Evolutionary conservation across 2,329 filamentous ascomycete species (phyloP).

Genomic region (Fusarium anguioides): DNA sequence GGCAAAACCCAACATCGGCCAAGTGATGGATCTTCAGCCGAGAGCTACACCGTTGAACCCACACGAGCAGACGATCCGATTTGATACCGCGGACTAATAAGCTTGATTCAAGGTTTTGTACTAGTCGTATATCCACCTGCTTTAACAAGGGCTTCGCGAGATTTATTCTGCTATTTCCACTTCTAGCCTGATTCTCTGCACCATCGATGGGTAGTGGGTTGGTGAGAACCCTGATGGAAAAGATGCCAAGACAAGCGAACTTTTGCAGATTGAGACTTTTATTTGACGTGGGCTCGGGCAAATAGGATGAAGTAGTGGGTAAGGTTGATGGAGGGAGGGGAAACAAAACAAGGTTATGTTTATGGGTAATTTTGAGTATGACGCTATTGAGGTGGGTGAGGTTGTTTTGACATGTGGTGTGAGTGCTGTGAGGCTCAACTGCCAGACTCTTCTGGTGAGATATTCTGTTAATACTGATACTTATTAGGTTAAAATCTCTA

Average conservation of each 20-base stretch:
- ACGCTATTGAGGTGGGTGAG: conserved; percentile 2
- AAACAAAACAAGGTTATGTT: conserved; percentile 32
- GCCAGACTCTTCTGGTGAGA: neutral
- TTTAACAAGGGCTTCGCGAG: no score
- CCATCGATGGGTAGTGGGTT: conserved; percentile 5
- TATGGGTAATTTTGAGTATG: conserved; percentile 24
- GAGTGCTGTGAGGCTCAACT: neutral
- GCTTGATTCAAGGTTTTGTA: conserved; percentile 22
- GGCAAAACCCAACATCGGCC: neutral
- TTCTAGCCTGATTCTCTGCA: neutral
- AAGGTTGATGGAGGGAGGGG: conserved; percentile 10
- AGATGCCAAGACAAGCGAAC: conserved; percentile 6
- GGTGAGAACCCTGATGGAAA: conserved; percentile 41
- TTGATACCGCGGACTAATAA: conserved; percentile 6
- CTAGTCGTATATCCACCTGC: neutral
- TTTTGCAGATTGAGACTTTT: conserved; percentile 16
- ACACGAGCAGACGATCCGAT: conserved; percentile 14
- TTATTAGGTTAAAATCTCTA: neutral
- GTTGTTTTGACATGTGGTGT: conserved; percentile 17
- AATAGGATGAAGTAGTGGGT: neutral
- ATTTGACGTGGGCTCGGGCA: neutral
- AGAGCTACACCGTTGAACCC: neutral
- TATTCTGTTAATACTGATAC: neutral
- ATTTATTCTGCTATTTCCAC: neutral
- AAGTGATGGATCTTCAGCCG: conserved; percentile 9